Percentiles rank a stretch among this genome's conserved stretches.
phyloP scores from a whole-genome alignment of 2,329 filamentous ascomycete genomes.

The Penicillium hordei region DNA sequence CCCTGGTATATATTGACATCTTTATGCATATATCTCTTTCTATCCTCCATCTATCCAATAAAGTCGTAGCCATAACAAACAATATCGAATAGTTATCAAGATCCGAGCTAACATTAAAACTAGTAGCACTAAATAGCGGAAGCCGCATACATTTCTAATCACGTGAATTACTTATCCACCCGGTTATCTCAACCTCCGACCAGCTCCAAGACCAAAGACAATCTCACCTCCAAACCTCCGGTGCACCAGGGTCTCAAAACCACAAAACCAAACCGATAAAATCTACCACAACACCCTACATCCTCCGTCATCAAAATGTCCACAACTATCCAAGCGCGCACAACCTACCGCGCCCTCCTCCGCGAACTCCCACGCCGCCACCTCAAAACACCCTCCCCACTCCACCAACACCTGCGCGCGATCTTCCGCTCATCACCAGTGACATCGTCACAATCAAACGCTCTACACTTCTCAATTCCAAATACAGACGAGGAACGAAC shows the following conservation, averaged over 20 bases:
- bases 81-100: background rate
- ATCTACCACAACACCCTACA: background rate
- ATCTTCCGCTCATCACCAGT: constrained; percentile 52
- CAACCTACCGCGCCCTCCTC: constrained; percentile 83
- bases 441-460: constrained; percentile 5
- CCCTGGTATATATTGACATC: constrained; percentile 17
- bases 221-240: background rate
- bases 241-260: background rate
- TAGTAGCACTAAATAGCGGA: background rate
- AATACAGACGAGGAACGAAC: constrained; percentile 20
- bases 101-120: background rate
- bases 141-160: background rate
- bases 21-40: background rate
- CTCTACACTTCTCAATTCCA: constrained; percentile 17
- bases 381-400: constrained; percentile 61
- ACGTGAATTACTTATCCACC: constrained; percentile 3
- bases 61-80: background rate
- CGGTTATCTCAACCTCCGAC: constrained; percentile 1
- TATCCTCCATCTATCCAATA: background rate
- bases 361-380: constrained; percentile 80
- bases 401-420: constrained; percentile 68
- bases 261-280: background rate
- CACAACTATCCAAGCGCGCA: constrained; percentile 54
- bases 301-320: constrained; percentile 17
- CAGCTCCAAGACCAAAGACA: background rate